Conservation (phyloP, 345 rosid species). For the Lepidium sativum region DNA sequence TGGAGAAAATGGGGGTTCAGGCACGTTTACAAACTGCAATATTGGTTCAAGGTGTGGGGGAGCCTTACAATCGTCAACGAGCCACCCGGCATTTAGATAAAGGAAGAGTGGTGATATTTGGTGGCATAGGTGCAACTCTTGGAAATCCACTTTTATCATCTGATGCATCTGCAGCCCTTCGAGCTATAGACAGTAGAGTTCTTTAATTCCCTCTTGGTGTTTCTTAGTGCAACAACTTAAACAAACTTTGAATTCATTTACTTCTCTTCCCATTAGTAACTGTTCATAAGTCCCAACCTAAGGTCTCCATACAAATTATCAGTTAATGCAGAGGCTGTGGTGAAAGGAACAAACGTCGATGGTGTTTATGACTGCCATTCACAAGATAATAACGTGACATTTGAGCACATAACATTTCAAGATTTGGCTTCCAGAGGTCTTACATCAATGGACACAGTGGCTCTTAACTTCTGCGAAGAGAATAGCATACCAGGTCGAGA, state of each 20-base stretch:
- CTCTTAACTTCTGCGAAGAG: conserved; percentile 78
- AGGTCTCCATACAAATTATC: conserved; percentile 7
- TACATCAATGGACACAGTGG: conserved; percentile 70
- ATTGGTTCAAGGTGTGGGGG: conserved; percentile 65
- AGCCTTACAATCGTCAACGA: conserved; percentile 68
- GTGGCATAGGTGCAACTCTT: conserved; percentile 80
- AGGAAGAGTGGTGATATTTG: conserved; percentile 91
- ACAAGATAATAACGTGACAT: conserved; percentile 47
- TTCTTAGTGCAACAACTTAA: background rate
- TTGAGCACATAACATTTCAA: conserved; percentile 62
- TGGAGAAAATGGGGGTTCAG: conserved; percentile 74
- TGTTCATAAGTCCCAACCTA: background rate
- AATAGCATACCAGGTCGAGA: conserved; percentile 76
- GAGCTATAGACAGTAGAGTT: conserved; percentile 75
- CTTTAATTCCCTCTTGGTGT: background rate
- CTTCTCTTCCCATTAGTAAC: background rate
- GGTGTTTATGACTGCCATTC: conserved; percentile 71
- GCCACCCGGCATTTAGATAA: conserved; percentile 86
- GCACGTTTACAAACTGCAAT: conserved; percentile 72
- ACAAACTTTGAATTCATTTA: background rate
- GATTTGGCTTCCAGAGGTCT: conserved; percentile 62
- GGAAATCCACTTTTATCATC: conserved; percentile 89
- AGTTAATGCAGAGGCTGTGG: conserved; percentile 81
- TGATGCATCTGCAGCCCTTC: conserved; percentile 81
- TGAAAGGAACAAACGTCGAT: conserved; percentile 75